Evolutionary conservation across 2,329 filamentous ascomycete species (phyloP), one percentile per base, ranked within the genome.

Genomic region (Coniochaeta sp.): DNA sequence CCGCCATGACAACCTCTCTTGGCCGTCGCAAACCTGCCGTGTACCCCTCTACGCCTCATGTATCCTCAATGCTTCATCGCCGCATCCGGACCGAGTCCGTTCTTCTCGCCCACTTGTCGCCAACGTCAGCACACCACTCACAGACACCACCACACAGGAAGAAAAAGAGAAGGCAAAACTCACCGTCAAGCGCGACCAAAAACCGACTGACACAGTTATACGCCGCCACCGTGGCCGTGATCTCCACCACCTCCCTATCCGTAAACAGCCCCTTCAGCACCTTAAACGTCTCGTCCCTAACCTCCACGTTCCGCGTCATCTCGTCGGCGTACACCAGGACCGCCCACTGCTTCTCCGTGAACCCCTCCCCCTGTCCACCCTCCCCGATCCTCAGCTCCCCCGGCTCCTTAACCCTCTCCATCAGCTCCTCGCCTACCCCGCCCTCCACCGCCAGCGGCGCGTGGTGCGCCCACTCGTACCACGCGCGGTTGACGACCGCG

Each of bases 131-230:
- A 19, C 47, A 8, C 14, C 55, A 24, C 50, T 47, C 24, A 57
- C 28, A 17, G 24, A 4, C 4, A 19, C 28, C 5, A 32, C 4
- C 7, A n/a, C 28, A 32, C 4, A 4, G n/a, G 30, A 30, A 30
- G 34, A 16, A 55, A 28, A 38, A 24, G 57, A 19, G 32, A 19
- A 22, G 28, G 12, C 19, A 12, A 17, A 44, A 76, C 83, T 73
- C 74, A 87, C 85, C 89, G 75, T 96, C 88, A 60, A 96, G 73
- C 16, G 91, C 91, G 22, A 96, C 90, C 65, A 96, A 73, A 66
- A 96, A 93, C 32, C 91, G 82, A 71, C 89, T 92, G 17, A 96
- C 90, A 69, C 89, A 93, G 71, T 96, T 96, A 72, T 96, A 96
- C 59, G 84, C 86, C 14, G 89, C 89, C 59, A 91, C 83, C 24